phyloP scores from a whole-genome alignment of 768 basidiomycete genomes.

The Tylopilus rubrobrunneus region DNA sequence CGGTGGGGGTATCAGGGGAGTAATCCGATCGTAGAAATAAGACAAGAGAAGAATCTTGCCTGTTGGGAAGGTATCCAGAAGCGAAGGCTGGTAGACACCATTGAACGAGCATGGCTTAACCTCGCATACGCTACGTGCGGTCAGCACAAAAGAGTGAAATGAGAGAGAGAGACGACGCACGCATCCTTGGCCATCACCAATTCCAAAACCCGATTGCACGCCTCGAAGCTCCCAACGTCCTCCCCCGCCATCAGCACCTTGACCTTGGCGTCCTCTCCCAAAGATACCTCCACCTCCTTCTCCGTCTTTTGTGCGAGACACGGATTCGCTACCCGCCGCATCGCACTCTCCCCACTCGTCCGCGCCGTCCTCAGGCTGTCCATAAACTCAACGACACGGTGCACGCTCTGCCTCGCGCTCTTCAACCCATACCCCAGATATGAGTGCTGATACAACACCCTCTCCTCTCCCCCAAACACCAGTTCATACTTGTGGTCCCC shows the following conservation, averaged over 20 bases:
- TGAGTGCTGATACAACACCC: constrained; percentile 93
- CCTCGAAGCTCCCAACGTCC: constrained; percentile 78
- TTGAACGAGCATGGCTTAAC: constrained; percentile 95
- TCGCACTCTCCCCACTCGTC: constrained; percentile 1
- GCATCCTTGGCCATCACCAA: constrained; percentile 94
- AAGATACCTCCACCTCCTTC: constrained; percentile 59
- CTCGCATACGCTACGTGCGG: constrained; percentile 63
- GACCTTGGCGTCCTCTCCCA: constrained; percentile 38
- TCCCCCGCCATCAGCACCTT: constrained; percentile 86
- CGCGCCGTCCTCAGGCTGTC: constrained; percentile 36
- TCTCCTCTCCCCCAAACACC: constrained; percentile 62
- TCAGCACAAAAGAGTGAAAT: neutral
- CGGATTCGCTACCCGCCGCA: constrained; percentile 50
- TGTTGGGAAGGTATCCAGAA: constrained; percentile 80
- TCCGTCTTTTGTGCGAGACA: constrained; percentile 71
- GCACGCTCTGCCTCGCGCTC: constrained; percentile 79
- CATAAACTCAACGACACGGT: constrained; percentile 90
- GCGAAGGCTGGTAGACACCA: constrained; percentile 94
- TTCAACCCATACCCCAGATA: constrained; percentile 96
- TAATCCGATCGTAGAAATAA: constrained; percentile 95
- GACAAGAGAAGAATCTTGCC: constrained; percentile 90
- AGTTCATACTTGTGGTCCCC: constrained; percentile 94
- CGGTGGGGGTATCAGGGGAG: constrained; percentile 58
- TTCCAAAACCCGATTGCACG: constrained; percentile 79
- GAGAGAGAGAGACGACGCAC: constrained; percentile 38